Base-by-base conservation (phyloP, 345 rosid genomes). In the Gossypium raimondii region DNA sequence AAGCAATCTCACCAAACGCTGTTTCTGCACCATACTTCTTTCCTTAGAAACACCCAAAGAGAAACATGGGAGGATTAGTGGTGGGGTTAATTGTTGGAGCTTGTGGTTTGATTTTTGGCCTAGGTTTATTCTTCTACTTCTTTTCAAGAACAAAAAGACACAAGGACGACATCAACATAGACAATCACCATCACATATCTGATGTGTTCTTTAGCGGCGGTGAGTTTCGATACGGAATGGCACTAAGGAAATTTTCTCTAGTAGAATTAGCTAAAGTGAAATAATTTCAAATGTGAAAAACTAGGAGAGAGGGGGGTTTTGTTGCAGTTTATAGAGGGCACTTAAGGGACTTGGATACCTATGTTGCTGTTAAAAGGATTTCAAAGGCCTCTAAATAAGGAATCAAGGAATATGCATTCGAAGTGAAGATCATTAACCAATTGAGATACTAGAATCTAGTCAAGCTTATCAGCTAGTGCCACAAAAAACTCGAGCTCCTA, bases 381-480 rank as follows among this genome's bases (percentile, higher is more conserved):
- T 48, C 78, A 0, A 60, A 43, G 1, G 17, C 22, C 14, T 80
- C 78, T 4, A n/a, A 67, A 12, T 63, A 80, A 25, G 78, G 80
- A 29, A 43, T 76, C 41, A 34, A 34, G 41, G 41, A 34, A 34
- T 34, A 34, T 34, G 41, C 41, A 34, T 34, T 5, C 1, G 75
- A 80, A 56, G 56, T 80, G 57, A 76, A 29, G 24, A 80, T 52
- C 69, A 80, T 80, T 9, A 67, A 63, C 55, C 75, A 79, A 18
- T 70, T 85, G 67, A 80, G 84, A 72, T 87, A 87, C 78, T 77
- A 81, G 78, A 87, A 87, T 72, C 72, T 85, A 55, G 80, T 83
- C 25, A 84, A 80, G 24, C 75, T 85, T 3, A 77, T 76, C 1
- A 88, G 90, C 2, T 87, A 85, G 90, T 87, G 90, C 34, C 81